Conservation (phyloP, 1,284 basidiomycete genomes). For the Leccinum ambiguum region DNA sequence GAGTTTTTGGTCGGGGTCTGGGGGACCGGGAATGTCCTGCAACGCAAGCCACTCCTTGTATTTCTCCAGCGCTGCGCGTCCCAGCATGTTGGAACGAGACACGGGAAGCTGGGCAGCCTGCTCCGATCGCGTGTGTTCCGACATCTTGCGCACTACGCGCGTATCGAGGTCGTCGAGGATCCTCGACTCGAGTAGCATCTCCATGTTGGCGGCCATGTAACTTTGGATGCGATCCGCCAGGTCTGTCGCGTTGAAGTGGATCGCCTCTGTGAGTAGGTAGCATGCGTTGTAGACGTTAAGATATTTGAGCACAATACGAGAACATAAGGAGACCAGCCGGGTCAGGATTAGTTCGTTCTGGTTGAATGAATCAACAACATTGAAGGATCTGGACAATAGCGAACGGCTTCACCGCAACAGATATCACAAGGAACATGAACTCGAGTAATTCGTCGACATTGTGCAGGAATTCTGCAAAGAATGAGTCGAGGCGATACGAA, state of each 20-base stretch:
- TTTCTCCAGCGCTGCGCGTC: conserved; percentile 61
- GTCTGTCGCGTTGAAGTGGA: conserved; percentile 72
- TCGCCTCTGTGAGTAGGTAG: conserved; percentile 81
- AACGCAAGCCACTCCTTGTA: conserved; percentile 76
- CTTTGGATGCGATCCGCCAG: conserved; percentile 77
- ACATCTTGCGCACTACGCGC: conserved; percentile 69
- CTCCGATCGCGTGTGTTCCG: conserved; percentile 54
- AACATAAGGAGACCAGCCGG: conserved; percentile 83
- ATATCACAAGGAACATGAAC: conserved; percentile 77
- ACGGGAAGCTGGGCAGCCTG: conserved; percentile 73
- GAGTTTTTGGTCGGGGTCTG: conserved; percentile 46
- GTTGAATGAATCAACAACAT: neutral
- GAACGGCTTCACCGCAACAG: conserved; percentile 60
- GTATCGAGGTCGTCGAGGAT: conserved; percentile 78
- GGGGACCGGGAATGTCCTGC: conserved; percentile 78
- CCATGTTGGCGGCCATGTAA: conserved; percentile 62
- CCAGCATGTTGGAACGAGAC: conserved; percentile 57
- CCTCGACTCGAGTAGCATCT: conserved; percentile 82
- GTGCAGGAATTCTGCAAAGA: conserved; percentile 54
- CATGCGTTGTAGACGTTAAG: conserved; percentile 80
- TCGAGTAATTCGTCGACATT: conserved; percentile 81
- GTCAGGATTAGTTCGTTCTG: conserved; percentile 91
- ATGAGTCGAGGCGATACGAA: conserved; percentile 1
- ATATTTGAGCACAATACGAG: conserved; percentile 68
- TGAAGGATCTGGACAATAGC: neutral